Conservation (phyloP, 805 yeast species). For the Ogataea neopini region DNA sequence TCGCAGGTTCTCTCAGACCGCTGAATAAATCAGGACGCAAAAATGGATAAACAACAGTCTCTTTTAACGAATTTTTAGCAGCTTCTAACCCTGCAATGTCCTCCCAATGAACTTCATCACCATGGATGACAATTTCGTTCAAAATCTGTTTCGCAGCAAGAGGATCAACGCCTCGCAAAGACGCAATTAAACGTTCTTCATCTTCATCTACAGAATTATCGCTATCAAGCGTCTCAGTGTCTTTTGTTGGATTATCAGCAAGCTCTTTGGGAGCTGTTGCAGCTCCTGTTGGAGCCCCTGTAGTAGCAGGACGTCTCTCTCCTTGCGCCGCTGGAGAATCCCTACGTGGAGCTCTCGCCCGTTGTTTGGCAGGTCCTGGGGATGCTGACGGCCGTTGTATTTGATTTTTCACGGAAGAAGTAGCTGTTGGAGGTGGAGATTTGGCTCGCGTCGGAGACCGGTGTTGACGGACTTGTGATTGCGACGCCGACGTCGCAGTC, state of each 20-base stretch:
- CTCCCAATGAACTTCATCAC: slow-evolving; percentile 92
- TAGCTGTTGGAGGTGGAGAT: slow-evolving; percentile 17
- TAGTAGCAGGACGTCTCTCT: slow-evolving; percentile 4
- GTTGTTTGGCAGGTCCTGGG: slow-evolving; percentile 15
- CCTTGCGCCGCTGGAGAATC: not conserved
- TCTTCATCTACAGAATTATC: slow-evolving; percentile 26
- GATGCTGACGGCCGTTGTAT: slow-evolving; percentile 14
- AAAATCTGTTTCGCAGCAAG: slow-evolving; percentile 79
- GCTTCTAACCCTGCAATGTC: slow-evolving; percentile 89
- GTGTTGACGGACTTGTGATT: slow-evolving; percentile 6
- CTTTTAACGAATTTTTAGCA: slow-evolving; percentile 89
- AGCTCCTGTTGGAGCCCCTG: too few relatives aligned
- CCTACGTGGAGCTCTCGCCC: slow-evolving; percentile 2
- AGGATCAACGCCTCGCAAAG: slow-evolving; percentile 72
- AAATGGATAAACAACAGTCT: slow-evolving; percentile 95
- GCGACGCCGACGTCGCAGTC: slow-evolving; percentile 12
- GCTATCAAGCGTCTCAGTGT: slow-evolving; percentile 32
- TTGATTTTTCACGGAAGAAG: slow-evolving; percentile 1
- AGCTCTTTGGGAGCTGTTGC: slow-evolving; percentile 18
- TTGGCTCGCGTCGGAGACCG: slow-evolving; percentile 18
- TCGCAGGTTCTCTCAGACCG: slow-evolving; percentile 89
- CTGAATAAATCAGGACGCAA: slow-evolving; percentile 88
- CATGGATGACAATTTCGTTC: slow-evolving; percentile 84
- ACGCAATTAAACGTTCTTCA: slow-evolving; percentile 42
- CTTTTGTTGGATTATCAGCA: slow-evolving; percentile 28